A percentile compares a stretch with the other conserved stretches of the same genome.
These are phyloP conservation scores for Patellifolia procumbens DNA, from an alignment of 179 eudicot genomes.

Conservation along the genomic window DNA sequence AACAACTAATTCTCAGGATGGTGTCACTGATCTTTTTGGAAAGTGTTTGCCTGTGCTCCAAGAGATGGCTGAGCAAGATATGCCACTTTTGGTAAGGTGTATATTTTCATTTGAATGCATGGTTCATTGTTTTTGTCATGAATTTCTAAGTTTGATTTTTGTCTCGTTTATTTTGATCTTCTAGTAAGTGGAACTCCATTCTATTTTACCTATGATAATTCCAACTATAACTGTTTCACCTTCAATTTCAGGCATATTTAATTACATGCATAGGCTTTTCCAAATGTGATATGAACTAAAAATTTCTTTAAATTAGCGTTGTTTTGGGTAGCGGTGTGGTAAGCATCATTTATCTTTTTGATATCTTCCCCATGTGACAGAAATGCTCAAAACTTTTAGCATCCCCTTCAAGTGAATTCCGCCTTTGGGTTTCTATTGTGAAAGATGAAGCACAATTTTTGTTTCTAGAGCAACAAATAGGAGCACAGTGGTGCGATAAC, in stretches of 20 bases:
- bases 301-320: not conserved
- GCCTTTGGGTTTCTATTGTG: not conserved
- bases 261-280: not conserved
- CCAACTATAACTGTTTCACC: not conserved
- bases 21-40: slow-evolving; percentile 92
- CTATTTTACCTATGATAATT: not conserved
- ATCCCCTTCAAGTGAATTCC: not conserved
- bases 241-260: not conserved
- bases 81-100: slow-evolving; percentile 77
- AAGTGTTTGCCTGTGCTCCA: slow-evolving; percentile 93
- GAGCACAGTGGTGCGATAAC: too few species aligned
- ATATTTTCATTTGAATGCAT: not conserved
- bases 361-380: not conserved
- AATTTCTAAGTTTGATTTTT: not conserved
- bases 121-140: not conserved
- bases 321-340: not conserved
- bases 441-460: too few species aligned
- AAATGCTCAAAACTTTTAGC: not conserved
- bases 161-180: not conserved
- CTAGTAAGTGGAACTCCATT: not conserved
- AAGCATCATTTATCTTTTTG: not conserved
- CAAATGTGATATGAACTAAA: not conserved
- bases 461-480: too few species aligned
- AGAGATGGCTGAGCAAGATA: slow-evolving; percentile 70
- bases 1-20: slow-evolving; percentile 98